Percentiles rank a stretch among this genome's conserved stretches.
These are phyloP conservation scores for Aureobasidium namibiae DNA, from an alignment of 2,329 filamentous ascomycete species.

Conservation along the genomic window DNA sequence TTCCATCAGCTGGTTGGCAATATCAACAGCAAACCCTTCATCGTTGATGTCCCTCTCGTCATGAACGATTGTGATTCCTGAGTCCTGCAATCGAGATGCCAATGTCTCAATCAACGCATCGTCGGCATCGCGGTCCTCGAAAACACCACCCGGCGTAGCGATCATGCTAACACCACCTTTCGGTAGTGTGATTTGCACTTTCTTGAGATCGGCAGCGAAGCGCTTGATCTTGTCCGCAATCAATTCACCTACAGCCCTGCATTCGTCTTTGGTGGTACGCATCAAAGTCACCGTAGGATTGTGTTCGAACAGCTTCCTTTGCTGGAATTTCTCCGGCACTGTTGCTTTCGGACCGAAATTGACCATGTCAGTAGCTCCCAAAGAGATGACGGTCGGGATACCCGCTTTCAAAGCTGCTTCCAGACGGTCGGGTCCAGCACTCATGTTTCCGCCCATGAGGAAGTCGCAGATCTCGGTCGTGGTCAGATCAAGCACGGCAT, in stretches of 20 bases:
- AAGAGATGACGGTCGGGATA: slow-evolving; percentile 48
- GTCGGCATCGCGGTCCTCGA: slow-evolving; percentile 44
- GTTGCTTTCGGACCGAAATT: slow-evolving; percentile 53
- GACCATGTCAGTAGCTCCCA: slow-evolving; percentile 49
- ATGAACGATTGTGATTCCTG: slow-evolving; percentile 42
- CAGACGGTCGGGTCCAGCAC: slow-evolving; percentile 49
- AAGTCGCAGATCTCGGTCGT: slow-evolving; percentile 62
- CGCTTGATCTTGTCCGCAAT: slow-evolving; percentile 46
- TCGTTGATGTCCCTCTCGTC: slow-evolving; percentile 52
- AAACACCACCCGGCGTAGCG: slow-evolving; percentile 44
- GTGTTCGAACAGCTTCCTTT: slow-evolving; percentile 52
- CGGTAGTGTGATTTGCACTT: slow-evolving; percentile 52
- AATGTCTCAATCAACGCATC: slow-evolving; percentile 40
- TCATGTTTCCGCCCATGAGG: slow-evolving; percentile 55
- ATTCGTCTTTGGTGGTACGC: slow-evolving; percentile 54
- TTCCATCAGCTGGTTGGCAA: slow-evolving; percentile 30
- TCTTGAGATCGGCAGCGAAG: slow-evolving; percentile 30
- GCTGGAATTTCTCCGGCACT: slow-evolving; percentile 47
- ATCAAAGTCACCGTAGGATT: slow-evolving; percentile 60
- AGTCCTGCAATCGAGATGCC: slow-evolving; percentile 40
- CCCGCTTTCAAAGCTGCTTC: slow-evolving; percentile 48
- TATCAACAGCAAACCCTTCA: slow-evolving; percentile 39
- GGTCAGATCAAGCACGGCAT: slow-evolving; percentile 62
- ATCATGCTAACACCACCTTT: slow-evolving; percentile 55
- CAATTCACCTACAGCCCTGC: slow-evolving; percentile 44